These are phyloP conservation scores for Fusarium torreyae DNA, from an alignment of 2,329 filamentous ascomycete genomes.

Conservation along the genomic window DNA sequence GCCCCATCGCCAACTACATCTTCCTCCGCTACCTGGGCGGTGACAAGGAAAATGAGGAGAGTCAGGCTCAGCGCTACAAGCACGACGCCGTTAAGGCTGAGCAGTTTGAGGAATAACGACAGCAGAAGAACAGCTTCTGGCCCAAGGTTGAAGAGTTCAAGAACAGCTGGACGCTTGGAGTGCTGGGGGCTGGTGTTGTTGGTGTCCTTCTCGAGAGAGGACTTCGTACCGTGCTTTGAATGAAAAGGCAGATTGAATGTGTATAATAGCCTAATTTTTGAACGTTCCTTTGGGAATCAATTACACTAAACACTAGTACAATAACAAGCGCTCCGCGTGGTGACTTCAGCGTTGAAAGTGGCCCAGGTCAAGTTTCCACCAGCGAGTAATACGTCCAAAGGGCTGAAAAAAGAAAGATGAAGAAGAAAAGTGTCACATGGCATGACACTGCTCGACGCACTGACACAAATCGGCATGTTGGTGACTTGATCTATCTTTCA, in stretches of 20 bases:
- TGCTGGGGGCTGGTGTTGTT: not conserved
- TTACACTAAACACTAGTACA: no score
- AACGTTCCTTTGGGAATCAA: no score
- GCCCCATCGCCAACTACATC: constrained; percentile 19
- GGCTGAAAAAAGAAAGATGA: no score
- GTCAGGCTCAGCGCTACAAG: constrained; percentile 17
- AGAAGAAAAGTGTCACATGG: no score
- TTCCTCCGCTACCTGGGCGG: constrained; percentile 21
- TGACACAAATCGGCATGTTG: no score
- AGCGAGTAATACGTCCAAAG: no score
- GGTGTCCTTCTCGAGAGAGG: constrained; percentile 16
- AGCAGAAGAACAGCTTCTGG: constrained; percentile 33
- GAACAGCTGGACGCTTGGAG: constrained; percentile 10
- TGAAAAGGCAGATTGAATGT: not conserved
- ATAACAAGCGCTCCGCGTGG: no score
- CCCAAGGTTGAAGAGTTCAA: constrained; percentile 7
- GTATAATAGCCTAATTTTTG: not conserved
- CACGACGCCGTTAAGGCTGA: constrained; percentile 6
- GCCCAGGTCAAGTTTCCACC: no score
- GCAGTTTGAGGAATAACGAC: constrained; percentile 1
- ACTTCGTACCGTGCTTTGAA: not conserved
- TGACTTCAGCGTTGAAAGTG: no score
- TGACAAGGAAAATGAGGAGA: constrained; percentile 20
- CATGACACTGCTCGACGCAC: no score
- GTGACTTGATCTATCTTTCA: no score